Evolutionary conservation across 352 stramenopile genomes (phyloP), one percentile per base, ranked within the genome.

Genomic region (Pythium phragmiticola): DNA sequence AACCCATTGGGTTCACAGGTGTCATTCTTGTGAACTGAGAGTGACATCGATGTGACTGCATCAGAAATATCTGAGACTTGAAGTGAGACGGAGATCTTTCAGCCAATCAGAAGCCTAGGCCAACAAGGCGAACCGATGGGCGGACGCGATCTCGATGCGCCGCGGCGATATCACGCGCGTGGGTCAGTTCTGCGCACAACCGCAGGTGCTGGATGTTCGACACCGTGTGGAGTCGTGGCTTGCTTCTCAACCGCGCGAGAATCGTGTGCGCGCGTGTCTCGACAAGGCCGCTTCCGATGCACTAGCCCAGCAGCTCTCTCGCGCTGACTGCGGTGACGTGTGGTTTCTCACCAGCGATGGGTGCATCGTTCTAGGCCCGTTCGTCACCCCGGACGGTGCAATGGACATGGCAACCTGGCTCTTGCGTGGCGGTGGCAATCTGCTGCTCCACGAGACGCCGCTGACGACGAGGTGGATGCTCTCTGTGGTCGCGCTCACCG

Each of bases 151-250:
- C 26, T 30, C 52, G 17, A 23, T 59, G 34, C 36, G 23, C 7
- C 21, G 41, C 37, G 52, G 52, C 23, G 39, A 59, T 21, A 21
- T 59, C 23, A 37, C 52, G 36, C 26, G 12, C 19, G 13, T 49
- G 8, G 37, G 7, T 2, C 21, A 36, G 9, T 59, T 41, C 21
- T 50, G 46, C 39, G 17, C 36, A 7, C 48, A 54, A 14, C 48
- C 23, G n/a, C 12, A 48, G 12, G 16, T 34, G 5, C 7, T 48
- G 21, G 37, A 59, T 2, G 19, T 6, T 11, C 36, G 36, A 23
- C 2, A 3, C 7, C 52, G 37, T 11, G 34, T 33, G 19, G 52
- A 59, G 52, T 23, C 37, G 37, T 59, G 28, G 21, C 37, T 59
- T 17, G 21, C 39, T 3, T 17, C 37, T 11, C 52, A 50, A 11